Evolutionary conservation across 176 grass and related monocot genomes (phyloP).

Genomic region (Oryza meridionalis): DNA sequence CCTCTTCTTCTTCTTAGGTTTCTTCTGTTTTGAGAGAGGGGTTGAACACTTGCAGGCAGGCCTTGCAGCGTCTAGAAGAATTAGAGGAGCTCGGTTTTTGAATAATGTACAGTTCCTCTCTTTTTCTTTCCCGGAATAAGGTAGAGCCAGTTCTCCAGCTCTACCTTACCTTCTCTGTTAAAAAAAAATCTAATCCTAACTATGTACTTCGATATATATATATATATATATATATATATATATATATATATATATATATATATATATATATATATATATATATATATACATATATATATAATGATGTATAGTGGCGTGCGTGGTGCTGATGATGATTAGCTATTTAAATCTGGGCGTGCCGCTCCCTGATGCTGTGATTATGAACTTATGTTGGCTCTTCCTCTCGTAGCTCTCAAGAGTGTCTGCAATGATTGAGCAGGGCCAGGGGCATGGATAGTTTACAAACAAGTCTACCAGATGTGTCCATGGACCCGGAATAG

Average conservation of each 20-base stretch:
- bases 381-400: background rate
- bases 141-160: too few species aligned
- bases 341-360: background rate
- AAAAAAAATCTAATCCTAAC: too few species aligned
- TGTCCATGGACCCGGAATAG: background rate
- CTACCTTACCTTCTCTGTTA: too few species aligned
- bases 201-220: too few species aligned
- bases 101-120: too few species aligned
- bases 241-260: too few species aligned
- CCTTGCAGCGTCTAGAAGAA: too few species aligned
- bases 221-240: too few species aligned
- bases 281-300: too few species aligned
- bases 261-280: too few species aligned
- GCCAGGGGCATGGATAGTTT: background rate
- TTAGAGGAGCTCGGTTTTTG: too few species aligned
- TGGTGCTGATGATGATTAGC: conserved; percentile 5
- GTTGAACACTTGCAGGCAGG: background rate
- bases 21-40: background rate
- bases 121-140: too few species aligned
- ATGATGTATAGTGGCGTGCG: conserved; percentile 5
- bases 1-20: background rate
- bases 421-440: conserved; percentile 18
- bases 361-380: conserved; percentile 7
- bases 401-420: conserved; percentile 34
- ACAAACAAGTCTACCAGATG: conserved; percentile 5